Conservation (phyloP, 257 asterid genomes). For the Linaria vulgaris region DNA sequence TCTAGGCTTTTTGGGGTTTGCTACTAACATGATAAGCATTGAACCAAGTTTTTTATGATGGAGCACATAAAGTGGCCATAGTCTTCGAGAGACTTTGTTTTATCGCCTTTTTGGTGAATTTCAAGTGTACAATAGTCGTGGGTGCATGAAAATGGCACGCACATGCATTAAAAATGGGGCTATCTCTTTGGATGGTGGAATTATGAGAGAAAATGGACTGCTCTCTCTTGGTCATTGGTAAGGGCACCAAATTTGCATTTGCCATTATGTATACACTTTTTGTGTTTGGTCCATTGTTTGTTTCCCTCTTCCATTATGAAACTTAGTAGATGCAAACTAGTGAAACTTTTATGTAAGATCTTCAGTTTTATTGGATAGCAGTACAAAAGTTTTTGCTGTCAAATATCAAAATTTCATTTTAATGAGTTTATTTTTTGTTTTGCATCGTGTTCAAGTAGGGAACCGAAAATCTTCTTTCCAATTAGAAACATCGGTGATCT, state of each 20-base stretch:
- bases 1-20: slow-evolving; percentile 55
- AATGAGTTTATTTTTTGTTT: not conserved
- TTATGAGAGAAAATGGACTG: slow-evolving; percentile 50
- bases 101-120: slow-evolving; percentile 58
- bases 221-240: slow-evolving; percentile 48
- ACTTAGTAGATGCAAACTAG: not conserved
- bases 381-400: too few species aligned
- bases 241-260: not conserved
- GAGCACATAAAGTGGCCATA: slow-evolving; percentile 43
- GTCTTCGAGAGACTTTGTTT: slow-evolving; percentile 56
- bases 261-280: not conserved
- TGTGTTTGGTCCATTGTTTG: not conserved
- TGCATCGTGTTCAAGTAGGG: slow-evolving; percentile 31
- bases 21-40: slow-evolving; percentile 46
- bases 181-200: slow-evolving; percentile 68
- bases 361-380: not conserved
- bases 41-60: slow-evolving; percentile 28
- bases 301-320: too few species aligned
- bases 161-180: slow-evolving; percentile 49
- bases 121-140: slow-evolving; percentile 54
- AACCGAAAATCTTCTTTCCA: slow-evolving; percentile 50
- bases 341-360: not conserved
- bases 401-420: not conserved
- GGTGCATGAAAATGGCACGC: slow-evolving; percentile 45
- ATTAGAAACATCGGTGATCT: slow-evolving; percentile 21